Conservation (phyloP, 2,329 filamentous ascomycete genomes). For the Diaporthe sp. region DNA sequence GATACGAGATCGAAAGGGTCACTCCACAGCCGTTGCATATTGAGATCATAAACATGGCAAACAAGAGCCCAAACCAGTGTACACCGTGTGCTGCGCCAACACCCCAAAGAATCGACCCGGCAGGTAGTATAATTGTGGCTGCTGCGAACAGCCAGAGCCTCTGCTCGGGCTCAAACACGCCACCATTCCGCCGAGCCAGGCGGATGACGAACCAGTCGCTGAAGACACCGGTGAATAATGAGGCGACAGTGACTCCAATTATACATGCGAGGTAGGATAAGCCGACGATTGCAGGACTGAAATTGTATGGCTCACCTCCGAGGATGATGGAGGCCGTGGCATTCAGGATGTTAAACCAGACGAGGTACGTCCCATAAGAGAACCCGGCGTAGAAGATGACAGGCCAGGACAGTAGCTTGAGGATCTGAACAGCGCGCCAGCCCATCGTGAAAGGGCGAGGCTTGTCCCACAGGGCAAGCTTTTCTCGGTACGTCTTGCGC, state of each 20-base stretch:
- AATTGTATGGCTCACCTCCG: slow-evolving; percentile 44
- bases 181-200: slow-evolving; percentile 43
- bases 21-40: slow-evolving; percentile 55
- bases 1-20: slow-evolving; percentile 55
- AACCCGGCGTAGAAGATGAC: slow-evolving; percentile 52
- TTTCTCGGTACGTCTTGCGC: slow-evolving; percentile 50
- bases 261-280: slow-evolving; percentile 41
- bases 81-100: slow-evolving; percentile 58
- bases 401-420: slow-evolving; percentile 50
- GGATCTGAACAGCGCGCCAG: slow-evolving; percentile 47
- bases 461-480: slow-evolving; percentile 43
- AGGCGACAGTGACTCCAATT: slow-evolving; percentile 40
- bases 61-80: slow-evolving; percentile 56
- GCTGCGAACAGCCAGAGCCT: slow-evolving; percentile 45
- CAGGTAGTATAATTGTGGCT: slow-evolving; percentile 53
- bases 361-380: slow-evolving; percentile 46
- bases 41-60: slow-evolving; percentile 58
- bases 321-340: slow-evolving; percentile 49
- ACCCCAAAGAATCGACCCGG: slow-evolving; percentile 59
- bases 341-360: slow-evolving; percentile 49
- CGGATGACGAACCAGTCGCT: slow-evolving; percentile 46
- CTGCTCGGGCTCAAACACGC: slow-evolving; percentile 46
- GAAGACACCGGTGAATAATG: slow-evolving; percentile 43
- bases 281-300: slow-evolving; percentile 44
- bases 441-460: slow-evolving; percentile 52